Conservation (phyloP, 371 early-diverging fungal genomes). For the Amoeboaphelidium protococcarum region DNA sequence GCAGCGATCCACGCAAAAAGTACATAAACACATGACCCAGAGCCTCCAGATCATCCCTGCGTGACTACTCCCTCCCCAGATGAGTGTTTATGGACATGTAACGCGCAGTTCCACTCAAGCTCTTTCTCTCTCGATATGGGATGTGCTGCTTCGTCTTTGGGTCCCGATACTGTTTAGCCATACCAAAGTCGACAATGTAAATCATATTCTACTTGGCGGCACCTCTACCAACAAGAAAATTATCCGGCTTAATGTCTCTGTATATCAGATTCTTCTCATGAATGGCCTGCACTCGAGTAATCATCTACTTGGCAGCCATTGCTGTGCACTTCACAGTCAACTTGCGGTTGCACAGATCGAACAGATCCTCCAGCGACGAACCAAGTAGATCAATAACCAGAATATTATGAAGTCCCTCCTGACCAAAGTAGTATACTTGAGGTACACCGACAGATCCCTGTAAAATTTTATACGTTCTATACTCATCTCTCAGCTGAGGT, state of each 20-base stretch:
- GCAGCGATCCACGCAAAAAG: slow-evolving; percentile 88
- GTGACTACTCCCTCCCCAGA: slow-evolving; percentile 78
- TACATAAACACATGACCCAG: slow-evolving; percentile 98
- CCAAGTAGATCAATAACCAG: slow-evolving; percentile 95
- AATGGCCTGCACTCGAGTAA: slow-evolving; percentile 69
- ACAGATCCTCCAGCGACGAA: slow-evolving; percentile 84
- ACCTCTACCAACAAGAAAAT: slow-evolving; percentile 73
- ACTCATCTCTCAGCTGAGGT: slow-evolving; percentile 78
- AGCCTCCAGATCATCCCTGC: slow-evolving; percentile 96
- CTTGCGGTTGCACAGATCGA: slow-evolving; percentile 72
- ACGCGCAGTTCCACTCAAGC: slow-evolving; percentile 80
- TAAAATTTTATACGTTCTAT: slow-evolving; percentile 62
- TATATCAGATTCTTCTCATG: slow-evolving; percentile 93
- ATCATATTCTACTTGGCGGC: slow-evolving; percentile 34
- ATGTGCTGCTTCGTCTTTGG: slow-evolving; percentile 83
- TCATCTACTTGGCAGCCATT: slow-evolving; percentile 91
- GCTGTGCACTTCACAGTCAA: slow-evolving; percentile 80
- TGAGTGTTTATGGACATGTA: slow-evolving; percentile 95
- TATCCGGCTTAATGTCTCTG: slow-evolving; percentile 99
- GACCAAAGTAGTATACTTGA: slow-evolving; percentile 74
- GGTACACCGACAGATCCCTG: slow-evolving; percentile 59
- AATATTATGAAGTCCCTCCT: slow-evolving; percentile 84
- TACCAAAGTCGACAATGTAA: slow-evolving; percentile 64
- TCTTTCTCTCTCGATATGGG: slow-evolving; percentile 69
- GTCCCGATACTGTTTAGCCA: slow-evolving; percentile 89